Evolutionary conservation across 179 eudicot genomes (phyloP).

Genomic region (Spergularia azorica): DNA sequence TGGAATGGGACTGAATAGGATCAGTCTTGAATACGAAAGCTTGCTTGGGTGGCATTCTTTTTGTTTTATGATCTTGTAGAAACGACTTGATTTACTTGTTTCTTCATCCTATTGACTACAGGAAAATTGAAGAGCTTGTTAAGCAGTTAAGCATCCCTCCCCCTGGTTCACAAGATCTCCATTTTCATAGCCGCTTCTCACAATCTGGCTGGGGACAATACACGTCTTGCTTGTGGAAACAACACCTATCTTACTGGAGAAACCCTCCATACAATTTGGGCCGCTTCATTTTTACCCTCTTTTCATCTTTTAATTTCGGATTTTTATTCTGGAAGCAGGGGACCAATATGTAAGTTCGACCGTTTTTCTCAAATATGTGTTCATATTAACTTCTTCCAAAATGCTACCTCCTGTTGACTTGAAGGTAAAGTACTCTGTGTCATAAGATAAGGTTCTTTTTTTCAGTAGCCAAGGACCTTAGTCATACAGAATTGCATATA

Average conservation of each 20-base stretch:
- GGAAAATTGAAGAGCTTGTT: constrained; percentile 58
- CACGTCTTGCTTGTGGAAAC: constrained; percentile 84
- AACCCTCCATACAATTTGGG: constrained; percentile 72
- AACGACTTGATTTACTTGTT: background rate
- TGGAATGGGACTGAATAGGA: too few species aligned
- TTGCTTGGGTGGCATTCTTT: background rate
- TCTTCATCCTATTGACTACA: constrained; percentile 26
- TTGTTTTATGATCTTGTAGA: background rate
- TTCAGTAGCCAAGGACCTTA: too few species aligned
- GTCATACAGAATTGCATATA: too few species aligned
- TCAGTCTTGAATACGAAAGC: background rate
- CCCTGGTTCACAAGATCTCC: constrained; percentile 9
- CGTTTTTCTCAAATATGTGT: background rate
- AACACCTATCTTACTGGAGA: constrained; percentile 79
- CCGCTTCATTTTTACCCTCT: constrained; percentile 41
- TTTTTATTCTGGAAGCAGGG: constrained; percentile 75
- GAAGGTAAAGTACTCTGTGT: background rate
- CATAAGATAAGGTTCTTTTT: background rate
- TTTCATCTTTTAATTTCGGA: constrained; percentile 58
- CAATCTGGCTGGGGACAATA: constrained; percentile 73
- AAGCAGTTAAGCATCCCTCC: constrained; percentile 47
- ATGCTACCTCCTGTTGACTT: background rate
- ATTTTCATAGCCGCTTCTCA: constrained; percentile 15
- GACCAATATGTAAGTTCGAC: constrained; percentile 52
- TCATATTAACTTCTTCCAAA: background rate